These are phyloP conservation scores for Verruconis gallopava DNA, from an alignment of 2,329 filamentous ascomycete genomes.

Conservation along the genomic window DNA sequence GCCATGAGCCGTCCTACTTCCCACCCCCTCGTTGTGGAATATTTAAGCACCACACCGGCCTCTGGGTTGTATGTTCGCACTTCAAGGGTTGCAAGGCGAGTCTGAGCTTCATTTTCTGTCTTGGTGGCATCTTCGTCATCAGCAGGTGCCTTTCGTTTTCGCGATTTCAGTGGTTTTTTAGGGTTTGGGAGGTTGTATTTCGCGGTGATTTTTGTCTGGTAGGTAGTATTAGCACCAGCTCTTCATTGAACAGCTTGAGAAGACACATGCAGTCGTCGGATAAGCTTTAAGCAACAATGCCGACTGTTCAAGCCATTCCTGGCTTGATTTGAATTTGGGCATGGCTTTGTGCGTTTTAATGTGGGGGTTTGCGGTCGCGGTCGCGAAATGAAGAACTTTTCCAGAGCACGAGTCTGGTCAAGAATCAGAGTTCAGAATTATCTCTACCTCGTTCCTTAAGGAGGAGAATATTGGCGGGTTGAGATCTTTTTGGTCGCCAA, in stretches of 20 bases:
- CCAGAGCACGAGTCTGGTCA: too few relatives aligned
- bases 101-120: constrained; percentile 25
- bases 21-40: constrained; percentile 78
- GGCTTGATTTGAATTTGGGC: constrained; percentile 68
- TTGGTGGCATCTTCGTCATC: constrained; percentile 20
- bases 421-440: too few relatives aligned
- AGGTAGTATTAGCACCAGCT: constrained; percentile 10
- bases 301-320: constrained; percentile 87
- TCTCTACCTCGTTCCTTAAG: too few relatives aligned
- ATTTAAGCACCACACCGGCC: constrained; percentile 75
- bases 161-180: constrained; percentile 20
- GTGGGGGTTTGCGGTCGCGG: too few relatives aligned
- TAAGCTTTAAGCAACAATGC: constrained; percentile 73
- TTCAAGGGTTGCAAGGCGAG: constrained; percentile 56
- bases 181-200: constrained; percentile 63
- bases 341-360: constrained; percentile 34
- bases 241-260: constrained; percentile 6
- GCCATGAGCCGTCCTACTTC: constrained; percentile 77
- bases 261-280: constrained; percentile 60
- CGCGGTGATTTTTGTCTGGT: constrained; percentile 77
- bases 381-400: too few relatives aligned
- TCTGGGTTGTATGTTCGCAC: constrained; percentile 82
- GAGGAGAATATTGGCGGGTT: too few relatives aligned
- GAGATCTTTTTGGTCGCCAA: too few relatives aligned
- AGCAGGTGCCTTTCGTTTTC: constrained; percentile 17